Conservation (phyloP, 176 grass and related monocot species). For the Hordeum marinum region DNA sequence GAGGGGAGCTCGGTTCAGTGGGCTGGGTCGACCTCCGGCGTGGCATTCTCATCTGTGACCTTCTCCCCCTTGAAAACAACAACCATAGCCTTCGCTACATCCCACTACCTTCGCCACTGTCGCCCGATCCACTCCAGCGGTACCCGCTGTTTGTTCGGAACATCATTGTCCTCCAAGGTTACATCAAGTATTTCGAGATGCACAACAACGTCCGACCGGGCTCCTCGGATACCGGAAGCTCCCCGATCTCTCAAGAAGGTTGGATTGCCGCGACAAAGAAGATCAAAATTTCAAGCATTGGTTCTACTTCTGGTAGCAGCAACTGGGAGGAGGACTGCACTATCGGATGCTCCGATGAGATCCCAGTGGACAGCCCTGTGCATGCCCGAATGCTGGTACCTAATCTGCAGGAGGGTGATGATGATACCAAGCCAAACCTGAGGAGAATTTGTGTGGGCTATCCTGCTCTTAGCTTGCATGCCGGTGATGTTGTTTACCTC, state of each 20-base stretch:
- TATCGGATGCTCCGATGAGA: not conserved
- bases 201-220: too few species aligned
- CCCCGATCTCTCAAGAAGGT: not conserved
- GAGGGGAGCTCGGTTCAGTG: too few species aligned
- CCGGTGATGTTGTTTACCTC: constrained; percentile 18
- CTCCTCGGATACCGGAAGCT: too few species aligned
- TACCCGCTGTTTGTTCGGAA: too few species aligned
- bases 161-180: too few species aligned
- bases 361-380: not conserved
- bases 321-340: not conserved
- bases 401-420: not conserved
- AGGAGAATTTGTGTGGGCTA: not conserved
- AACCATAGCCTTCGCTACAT: too few species aligned
- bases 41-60: too few species aligned
- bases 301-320: not conserved
- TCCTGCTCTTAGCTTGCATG: constrained; percentile 14
- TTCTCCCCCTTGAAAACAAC: too few species aligned
- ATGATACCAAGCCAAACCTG: not conserved
- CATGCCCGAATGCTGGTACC: not conserved
- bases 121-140: too few species aligned
- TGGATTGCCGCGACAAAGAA: not conserved
- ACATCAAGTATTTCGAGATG: too few species aligned
- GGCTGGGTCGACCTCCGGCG: too few species aligned
- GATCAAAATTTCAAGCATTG: not conserved
- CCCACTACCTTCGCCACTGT: too few species aligned